Conservation (phyloP, 2,329 filamentous ascomycete genomes). For the Venturia nashicola region DNA sequence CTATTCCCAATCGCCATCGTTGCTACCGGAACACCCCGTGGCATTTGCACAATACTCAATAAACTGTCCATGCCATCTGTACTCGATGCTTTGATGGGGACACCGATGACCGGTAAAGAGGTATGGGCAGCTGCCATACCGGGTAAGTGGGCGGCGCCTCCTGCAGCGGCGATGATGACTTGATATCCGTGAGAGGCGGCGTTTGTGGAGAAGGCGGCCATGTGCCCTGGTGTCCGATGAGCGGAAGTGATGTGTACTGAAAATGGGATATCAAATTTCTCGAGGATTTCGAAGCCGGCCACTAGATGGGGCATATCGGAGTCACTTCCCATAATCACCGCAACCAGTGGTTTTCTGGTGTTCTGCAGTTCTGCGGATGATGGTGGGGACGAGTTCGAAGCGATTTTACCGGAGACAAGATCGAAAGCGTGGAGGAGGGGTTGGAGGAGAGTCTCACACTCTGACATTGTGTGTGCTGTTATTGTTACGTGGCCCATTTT, state of each 20-base stretch:
- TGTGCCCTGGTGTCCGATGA: constrained; percentile 37
- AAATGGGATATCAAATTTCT: constrained; percentile 60
- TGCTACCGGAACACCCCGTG: constrained; percentile 31
- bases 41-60: constrained; percentile 41
- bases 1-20: constrained; percentile 34
- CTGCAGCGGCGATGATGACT: constrained; percentile 37
- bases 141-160: constrained; percentile 38
- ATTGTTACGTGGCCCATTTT: constrained; percentile 95
- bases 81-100: constrained; percentile 37
- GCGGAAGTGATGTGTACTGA: constrained; percentile 68
- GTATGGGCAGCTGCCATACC: constrained; percentile 40
- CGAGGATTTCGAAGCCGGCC: constrained; percentile 53
- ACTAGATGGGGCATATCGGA: constrained; percentile 59
- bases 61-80: constrained; percentile 38
- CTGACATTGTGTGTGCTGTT: constrained; percentile 53
- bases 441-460: constrained; percentile 55
- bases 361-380: constrained; percentile 11
- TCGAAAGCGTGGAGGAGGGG: constrained; percentile 57
- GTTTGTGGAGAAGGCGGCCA: constrained; percentile 30
- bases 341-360: constrained; percentile 43
- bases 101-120: constrained; percentile 36
- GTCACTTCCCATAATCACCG: constrained; percentile 76
- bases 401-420: constrained; percentile 36
- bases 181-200: constrained; percentile 26
- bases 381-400: constrained; percentile 33